phyloP scores from a whole-genome alignment of 495 filamentous ascomycete species.

The Penicillium flavigenum region DNA sequence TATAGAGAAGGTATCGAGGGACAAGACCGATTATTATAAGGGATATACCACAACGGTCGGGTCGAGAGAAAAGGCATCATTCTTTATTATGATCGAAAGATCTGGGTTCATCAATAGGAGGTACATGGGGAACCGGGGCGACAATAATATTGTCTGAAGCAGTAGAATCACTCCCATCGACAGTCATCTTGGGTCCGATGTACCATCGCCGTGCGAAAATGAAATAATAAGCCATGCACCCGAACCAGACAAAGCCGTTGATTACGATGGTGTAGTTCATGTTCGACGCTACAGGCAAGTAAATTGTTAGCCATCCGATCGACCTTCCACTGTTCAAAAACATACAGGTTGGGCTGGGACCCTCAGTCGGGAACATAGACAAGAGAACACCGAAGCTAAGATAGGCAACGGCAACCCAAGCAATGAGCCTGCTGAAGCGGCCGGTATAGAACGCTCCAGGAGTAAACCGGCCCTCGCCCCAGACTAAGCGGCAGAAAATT shows the following conservation, averaged over 20 bases:
- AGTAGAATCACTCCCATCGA: conserved; percentile 37
- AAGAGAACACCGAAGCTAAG: too few relatives aligned
- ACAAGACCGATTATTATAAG: neutral
- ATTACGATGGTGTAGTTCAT: conserved; percentile 72
- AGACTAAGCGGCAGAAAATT: too few relatives aligned
- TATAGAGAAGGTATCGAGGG: neutral
- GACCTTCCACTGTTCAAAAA: too few relatives aligned
- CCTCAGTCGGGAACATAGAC: too few relatives aligned
- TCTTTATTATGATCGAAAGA: conserved; percentile 1
- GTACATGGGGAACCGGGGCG: neutral
- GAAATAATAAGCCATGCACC: conserved; percentile 61
- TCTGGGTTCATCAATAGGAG: neutral
- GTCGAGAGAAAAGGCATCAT: neutral
- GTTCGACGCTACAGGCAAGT: conserved; percentile 35
- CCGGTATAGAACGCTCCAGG: too few relatives aligned
- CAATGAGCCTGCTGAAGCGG: too few relatives aligned
- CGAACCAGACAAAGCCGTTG: conserved; percentile 62
- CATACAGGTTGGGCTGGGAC: too few relatives aligned
- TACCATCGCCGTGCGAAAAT: conserved; percentile 70
- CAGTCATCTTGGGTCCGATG: conserved; percentile 68
- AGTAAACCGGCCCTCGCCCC: too few relatives aligned
- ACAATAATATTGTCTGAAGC: conserved; percentile 4
- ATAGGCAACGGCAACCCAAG: too few relatives aligned
- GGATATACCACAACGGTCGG: too few relatives aligned
- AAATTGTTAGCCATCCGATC: conserved; percentile 25